A percentile compares a stretch with the other conserved stretches of the same genome.
Conservation (phyloP, 2,329 filamentous ascomycete genomes). For the Scedosporium aurantiacum region DNA sequence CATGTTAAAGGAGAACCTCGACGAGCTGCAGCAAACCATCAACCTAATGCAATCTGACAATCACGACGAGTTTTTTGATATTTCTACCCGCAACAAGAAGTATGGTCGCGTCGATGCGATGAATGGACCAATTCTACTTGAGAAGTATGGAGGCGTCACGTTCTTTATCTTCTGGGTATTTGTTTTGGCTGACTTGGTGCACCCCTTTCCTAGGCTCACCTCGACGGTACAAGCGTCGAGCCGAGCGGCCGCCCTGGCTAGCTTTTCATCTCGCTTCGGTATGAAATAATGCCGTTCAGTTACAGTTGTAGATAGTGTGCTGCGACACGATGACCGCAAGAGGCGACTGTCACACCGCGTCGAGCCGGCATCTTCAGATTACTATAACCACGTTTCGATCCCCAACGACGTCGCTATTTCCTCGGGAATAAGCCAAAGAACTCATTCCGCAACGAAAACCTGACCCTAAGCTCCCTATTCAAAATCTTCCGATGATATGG, state of each 20-base stretch:
- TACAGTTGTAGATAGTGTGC: background rate
- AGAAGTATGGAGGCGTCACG: slow-evolving; percentile 55
- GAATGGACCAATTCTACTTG: slow-evolving; percentile 78
- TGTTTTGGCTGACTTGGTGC: slow-evolving; percentile 14
- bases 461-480: slow-evolving; percentile 20
- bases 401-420: no score
- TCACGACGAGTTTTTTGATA: slow-evolving; percentile 94
- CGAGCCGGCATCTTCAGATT: no score
- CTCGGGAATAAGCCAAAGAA: no score
- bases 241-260: slow-evolving; percentile 54
- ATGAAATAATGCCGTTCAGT: slow-evolving; percentile 22
- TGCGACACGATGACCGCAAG: background rate
- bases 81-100: slow-evolving; percentile 79
- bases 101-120: slow-evolving; percentile 87
- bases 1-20: slow-evolving; percentile 80
- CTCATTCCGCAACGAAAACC: no score
- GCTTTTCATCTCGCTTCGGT: slow-evolving; percentile 66
- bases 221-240: slow-evolving; percentile 47
- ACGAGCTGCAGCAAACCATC: slow-evolving; percentile 89
- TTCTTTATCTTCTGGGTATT: background rate
- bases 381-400: no score
- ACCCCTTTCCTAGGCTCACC: slow-evolving; percentile 41
- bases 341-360: background rate
- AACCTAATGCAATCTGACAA: slow-evolving; percentile 79
- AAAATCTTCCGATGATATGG: slow-evolving; percentile 35